A percentile compares a stretch with the other conserved stretches of the same genome.
Evolutionary conservation across 768 basidiomycete genomes (phyloP).

Genomic region (Lentinula guzmanii): DNA sequence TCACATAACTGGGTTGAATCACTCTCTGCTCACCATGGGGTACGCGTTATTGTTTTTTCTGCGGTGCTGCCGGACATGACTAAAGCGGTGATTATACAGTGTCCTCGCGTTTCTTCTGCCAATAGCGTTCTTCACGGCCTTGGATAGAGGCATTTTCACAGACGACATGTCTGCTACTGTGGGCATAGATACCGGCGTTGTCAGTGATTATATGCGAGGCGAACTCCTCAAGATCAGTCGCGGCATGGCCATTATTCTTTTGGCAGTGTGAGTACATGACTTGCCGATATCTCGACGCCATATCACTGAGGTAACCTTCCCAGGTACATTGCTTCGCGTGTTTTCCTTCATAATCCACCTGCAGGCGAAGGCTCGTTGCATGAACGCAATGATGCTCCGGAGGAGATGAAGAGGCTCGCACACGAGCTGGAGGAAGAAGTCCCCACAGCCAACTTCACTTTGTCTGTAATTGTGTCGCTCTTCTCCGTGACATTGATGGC

Average conservation of each 20-base stretch:
- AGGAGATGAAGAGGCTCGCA: constrained; percentile 13
- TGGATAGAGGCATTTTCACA: constrained; percentile 18
- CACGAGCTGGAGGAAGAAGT: constrained; percentile 12
- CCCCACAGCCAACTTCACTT: constrained; percentile 31
- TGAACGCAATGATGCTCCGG: constrained; percentile 22
- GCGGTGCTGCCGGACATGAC: too few species aligned
- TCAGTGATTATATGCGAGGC: constrained; percentile 22
- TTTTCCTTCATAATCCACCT: constrained; percentile 31
- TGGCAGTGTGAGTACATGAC: constrained; percentile 24
- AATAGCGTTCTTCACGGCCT: constrained; percentile 35
- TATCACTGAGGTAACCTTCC: background rate
- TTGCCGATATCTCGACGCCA: background rate
- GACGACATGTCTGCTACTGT: background rate
- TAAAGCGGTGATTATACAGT: constrained; percentile 13
- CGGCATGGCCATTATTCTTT: constrained; percentile 35
- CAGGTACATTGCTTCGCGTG: constrained; percentile 4
- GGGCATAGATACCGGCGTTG: constrained; percentile 7
- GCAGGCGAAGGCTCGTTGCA: constrained; percentile 34
- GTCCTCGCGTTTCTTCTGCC: constrained; percentile 38
- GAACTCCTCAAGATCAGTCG: constrained; percentile 36
- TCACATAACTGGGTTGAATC: constrained; percentile 34
- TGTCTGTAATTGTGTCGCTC: constrained; percentile 27
- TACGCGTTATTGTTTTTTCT: constrained; percentile 12
- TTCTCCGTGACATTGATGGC: constrained; percentile 32
- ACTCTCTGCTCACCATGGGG: constrained; percentile 37